Percentiles rank a stretch among this genome's conserved stretches.
These are phyloP conservation scores for Plantago elongata DNA, from an alignment of 257 asterid genomes.

Conservation along the genomic window DNA sequence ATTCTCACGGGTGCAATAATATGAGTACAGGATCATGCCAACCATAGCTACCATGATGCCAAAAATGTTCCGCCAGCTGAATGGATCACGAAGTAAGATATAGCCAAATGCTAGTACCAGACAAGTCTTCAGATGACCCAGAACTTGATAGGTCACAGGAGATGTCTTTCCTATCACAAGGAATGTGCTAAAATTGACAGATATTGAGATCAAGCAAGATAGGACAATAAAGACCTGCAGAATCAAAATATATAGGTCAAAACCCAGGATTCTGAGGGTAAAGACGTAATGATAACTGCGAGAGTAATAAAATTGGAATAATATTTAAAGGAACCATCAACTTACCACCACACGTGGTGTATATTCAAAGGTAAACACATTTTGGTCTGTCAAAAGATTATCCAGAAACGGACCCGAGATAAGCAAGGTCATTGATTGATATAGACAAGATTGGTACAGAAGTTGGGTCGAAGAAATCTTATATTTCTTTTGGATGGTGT, in stretches of 20 bases:
- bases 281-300: not conserved
- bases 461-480: constrained; percentile 88
- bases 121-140: constrained; percentile 70
- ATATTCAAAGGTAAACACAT: constrained; percentile 71
- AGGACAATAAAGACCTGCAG: constrained; percentile 50
- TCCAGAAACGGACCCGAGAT: constrained; percentile 82
- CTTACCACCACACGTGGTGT: constrained; percentile 73
- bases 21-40: constrained; percentile 58
- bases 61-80: constrained; percentile 57
- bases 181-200: constrained; percentile 66
- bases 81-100: constrained; percentile 52
- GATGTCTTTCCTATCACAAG: constrained; percentile 70
- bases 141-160: constrained; percentile 71
- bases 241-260: not conserved
- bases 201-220: constrained; percentile 60
- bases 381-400: constrained; percentile 58
- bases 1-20: constrained; percentile 43
- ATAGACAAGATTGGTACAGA: constrained; percentile 76
- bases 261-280: not conserved
- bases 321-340: not conserved
- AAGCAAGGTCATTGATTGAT: constrained; percentile 73
- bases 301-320: not conserved
- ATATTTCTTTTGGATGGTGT: constrained; percentile 84
- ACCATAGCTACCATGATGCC: constrained; percentile 52
- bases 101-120: constrained; percentile 62